phyloP scores from a whole-genome alignment of 805 yeast species.

The Lipomyces starkeyi region DNA sequence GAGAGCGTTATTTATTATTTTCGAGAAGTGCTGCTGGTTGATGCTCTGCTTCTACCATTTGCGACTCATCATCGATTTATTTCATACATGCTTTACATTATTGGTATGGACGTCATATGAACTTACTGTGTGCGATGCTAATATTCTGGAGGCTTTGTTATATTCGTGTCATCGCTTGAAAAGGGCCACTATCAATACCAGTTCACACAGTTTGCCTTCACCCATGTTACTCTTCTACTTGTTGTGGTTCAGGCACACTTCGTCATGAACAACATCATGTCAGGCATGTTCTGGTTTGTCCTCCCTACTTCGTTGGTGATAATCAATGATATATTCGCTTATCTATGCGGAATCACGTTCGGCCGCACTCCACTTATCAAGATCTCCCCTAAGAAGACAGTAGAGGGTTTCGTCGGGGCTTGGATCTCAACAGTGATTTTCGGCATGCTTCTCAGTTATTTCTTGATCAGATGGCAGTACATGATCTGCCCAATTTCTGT shows the following conservation, averaged over 20 bases:
- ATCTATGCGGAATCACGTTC: conserved; percentile 94
- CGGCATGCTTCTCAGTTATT: conserved; percentile 67
- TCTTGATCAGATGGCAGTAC: conserved; percentile 69
- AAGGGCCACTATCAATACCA: conserved; percentile 90
- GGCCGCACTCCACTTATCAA: conserved; percentile 91
- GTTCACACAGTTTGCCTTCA: conserved; percentile 89
- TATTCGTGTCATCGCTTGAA: conserved; percentile 86
- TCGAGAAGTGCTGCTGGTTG: conserved; percentile 57
- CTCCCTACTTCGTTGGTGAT: conserved; percentile 91
- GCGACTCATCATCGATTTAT: conserved; percentile 82
- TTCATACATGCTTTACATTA: conserved; percentile 72
- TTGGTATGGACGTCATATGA: conserved; percentile 23
- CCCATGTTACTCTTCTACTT: conserved; percentile 89
- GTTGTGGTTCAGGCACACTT: conserved; percentile 95
- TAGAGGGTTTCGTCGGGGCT: conserved; percentile 97
- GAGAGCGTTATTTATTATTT: conserved; percentile 76
- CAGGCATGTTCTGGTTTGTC: conserved; percentile 94
- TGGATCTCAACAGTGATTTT: conserved; percentile 90
- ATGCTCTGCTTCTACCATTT: conserved; percentile 60
- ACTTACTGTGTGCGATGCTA: background rate
- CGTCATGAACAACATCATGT: conserved; percentile 83
- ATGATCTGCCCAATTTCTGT: conserved; percentile 80
- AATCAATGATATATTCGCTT: conserved; percentile 94
- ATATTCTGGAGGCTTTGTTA: conserved; percentile 70
- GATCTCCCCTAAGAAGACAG: conserved; percentile 95